Evolutionary conservation across 331 rosid species (phyloP), one percentile per base, ranked within the genome.

Genomic region (Acacia concinna): DNA sequence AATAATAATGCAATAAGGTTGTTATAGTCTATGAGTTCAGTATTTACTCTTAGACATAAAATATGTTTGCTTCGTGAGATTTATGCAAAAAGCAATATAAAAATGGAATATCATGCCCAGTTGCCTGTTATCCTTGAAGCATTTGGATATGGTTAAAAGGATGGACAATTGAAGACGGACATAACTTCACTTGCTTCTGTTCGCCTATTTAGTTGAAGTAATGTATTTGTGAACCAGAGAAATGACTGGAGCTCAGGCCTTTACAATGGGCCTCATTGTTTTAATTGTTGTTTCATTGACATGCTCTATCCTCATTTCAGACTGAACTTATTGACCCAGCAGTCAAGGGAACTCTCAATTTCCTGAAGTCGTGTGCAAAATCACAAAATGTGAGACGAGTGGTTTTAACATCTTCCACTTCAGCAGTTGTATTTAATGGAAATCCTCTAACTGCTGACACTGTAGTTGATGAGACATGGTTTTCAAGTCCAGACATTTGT

Each of bases 341-440:
- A n/a, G 20, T 67, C 31, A 67, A 67, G 3, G 72, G 72, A 67
- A 67, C 72, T 67, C 72, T 67, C 9, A 67, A 67, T 11, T 9
- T 67, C 21, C 31, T 67, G 4, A 67, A 67, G 15, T 37, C 72
- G 3, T 67, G 72, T 20, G 49, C 31, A 21, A 67, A 67, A 35
- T 37, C 72, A 8, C 4, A 49, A 67, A 37, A 25, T 67, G 72
- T 67, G 31, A 67, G 11, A 67, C 72, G 72, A 37, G 49, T 67
- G 37, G 49, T 67, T 21, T 37, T 67, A 37, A 67, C 49, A n/a
- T 67, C 72, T 21, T 67, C 72, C 47, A n/a, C 31, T 2, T 1
- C 49, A 37, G 49, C 72, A 21, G 49, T 67, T 35, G 0, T 6
- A 37, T 67, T n/a, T 10, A 67, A 10, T 67, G 72, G 49, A 5